phyloP scores from a whole-genome alignment of 1,139 yeast genomes.

The Yamadazyma trypodendri region DNA sequence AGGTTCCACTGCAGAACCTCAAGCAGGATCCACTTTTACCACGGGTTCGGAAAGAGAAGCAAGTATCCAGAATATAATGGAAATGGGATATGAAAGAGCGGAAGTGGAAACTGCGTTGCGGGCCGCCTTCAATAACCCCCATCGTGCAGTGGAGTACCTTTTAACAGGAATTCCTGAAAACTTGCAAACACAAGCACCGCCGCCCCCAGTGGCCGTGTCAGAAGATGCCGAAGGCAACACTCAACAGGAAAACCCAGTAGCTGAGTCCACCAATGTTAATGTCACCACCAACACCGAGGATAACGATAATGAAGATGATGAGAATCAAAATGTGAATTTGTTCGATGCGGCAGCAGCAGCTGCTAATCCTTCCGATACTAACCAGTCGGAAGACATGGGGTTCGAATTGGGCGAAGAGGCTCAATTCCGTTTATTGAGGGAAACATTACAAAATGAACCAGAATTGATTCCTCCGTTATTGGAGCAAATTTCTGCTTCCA shows the following conservation, averaged over 20 bases:
- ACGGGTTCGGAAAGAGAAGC: conserved; percentile 66
- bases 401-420: conserved; percentile 44
- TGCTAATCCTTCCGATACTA: conserved; percentile 21
- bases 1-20: conserved; percentile 21
- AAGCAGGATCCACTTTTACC: conserved; percentile 51
- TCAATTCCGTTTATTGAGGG: conserved; percentile 66
- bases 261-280: conserved; percentile 18
- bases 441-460: conserved; percentile 82
- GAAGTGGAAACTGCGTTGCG: conserved; percentile 89
- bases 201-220: conserved; percentile 1
- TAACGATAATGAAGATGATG: conserved; percentile 25
- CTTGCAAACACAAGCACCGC: conserved; percentile 32
- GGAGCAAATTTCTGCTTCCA: conserved; percentile 77
- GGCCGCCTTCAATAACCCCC: conserved; percentile 97
- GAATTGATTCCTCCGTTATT: conserved; percentile 83
- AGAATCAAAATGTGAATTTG: conserved; percentile 47
- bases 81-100: conserved; percentile 91
- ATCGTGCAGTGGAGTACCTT: conserved; percentile 94
- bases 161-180: conserved; percentile 86
- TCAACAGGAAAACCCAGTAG: conserved; percentile 21
- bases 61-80: conserved; percentile 79
- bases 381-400: conserved; percentile 17
- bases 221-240: conserved; percentile 13
- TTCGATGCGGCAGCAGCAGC: conserved; percentile 62
- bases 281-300: conserved; percentile 15